Percentiles rank a stretch among this genome's conserved stretches.
These are phyloP conservation scores for Cyclotella kingstonii DNA, from an alignment of 108 stramenopile genomes.

Conservation along the genomic window DNA sequence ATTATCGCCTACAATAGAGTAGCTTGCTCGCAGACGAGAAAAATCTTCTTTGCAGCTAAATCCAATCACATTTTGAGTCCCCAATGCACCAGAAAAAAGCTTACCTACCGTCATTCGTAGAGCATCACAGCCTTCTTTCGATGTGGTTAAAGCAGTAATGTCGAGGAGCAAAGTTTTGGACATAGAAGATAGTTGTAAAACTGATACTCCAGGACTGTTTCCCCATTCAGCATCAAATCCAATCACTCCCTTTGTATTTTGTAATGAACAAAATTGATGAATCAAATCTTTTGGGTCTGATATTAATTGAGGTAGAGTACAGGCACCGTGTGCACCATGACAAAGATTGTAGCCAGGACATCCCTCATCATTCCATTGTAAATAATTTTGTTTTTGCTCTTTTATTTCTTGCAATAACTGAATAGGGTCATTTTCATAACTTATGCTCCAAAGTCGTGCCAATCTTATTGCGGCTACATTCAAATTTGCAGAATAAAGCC, in stretches of 20 bases:
- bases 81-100: slow-evolving; percentile 43
- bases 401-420: slow-evolving; percentile 40
- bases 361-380: slow-evolving; percentile 68
- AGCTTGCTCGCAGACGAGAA: slow-evolving; percentile 53
- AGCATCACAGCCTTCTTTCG: slow-evolving; percentile 54
- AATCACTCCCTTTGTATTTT: slow-evolving; percentile 21
- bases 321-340: not conserved
- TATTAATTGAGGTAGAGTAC: slow-evolving; percentile 45
- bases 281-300: slow-evolving; percentile 38
- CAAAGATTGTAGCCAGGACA: slow-evolving; percentile 20
- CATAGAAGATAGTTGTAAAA: slow-evolving; percentile 57
- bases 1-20: slow-evolving; percentile 9
- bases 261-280: slow-evolving; percentile 15
- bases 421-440: slow-evolving; percentile 56
- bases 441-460: slow-evolving; percentile 52
- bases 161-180: slow-evolving; percentile 59
- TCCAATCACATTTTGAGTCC: slow-evolving; percentile 46
- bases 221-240: slow-evolving; percentile 81
- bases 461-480: slow-evolving; percentile 50
- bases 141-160: slow-evolving; percentile 58
- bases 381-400: slow-evolving; percentile 49
- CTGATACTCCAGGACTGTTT: slow-evolving; percentile 47
- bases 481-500: slow-evolving; percentile 50
- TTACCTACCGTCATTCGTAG: slow-evolving; percentile 54
- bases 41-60: slow-evolving; percentile 73